Evolutionary conservation across 768 basidiomycete genomes (phyloP).

Genomic region (Scleroderma citrinum): DNA sequence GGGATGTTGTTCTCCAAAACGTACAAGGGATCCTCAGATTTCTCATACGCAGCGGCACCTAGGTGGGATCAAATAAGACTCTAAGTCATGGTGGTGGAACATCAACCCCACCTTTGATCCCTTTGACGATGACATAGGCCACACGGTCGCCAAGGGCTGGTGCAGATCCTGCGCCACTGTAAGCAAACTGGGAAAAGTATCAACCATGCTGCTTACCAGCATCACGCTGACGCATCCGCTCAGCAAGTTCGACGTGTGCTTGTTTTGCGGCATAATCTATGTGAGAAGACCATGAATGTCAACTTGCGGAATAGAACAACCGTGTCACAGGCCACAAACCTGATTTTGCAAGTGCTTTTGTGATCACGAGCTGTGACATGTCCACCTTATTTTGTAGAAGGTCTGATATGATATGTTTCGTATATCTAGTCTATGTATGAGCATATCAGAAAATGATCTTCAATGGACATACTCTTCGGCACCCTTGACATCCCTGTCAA

Average conservation of each 20-base stretch:
- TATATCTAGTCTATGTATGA: conserved; percentile 55
- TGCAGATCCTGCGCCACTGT: conserved; percentile 63
- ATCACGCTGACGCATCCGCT: conserved; percentile 93
- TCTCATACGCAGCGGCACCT: conserved; percentile 97
- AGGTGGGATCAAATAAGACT: background rate
- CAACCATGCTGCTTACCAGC: conserved; percentile 47
- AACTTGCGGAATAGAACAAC: background rate
- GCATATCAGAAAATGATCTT: conserved; percentile 5
- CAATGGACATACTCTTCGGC: conserved; percentile 68
- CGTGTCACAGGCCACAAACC: conserved; percentile 36
- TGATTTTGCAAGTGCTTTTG: conserved; percentile 89
- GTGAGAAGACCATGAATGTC: background rate
- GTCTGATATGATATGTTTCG: conserved; percentile 90
- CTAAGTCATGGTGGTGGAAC: background rate
- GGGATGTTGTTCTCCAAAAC: conserved; percentile 98
- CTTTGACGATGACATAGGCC: conserved; percentile 97
- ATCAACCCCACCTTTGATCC: conserved; percentile 70
- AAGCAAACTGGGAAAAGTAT: background rate
- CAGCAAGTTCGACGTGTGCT: conserved; percentile 93
- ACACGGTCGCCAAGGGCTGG: conserved; percentile 98
- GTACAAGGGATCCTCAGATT: conserved; percentile 96
- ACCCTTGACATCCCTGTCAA: conserved; percentile 88
- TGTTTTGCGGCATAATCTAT: conserved; percentile 92
- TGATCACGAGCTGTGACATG: conserved; percentile 99
- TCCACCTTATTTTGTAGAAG: conserved; percentile 95